Evolutionary conservation across 495 filamentous ascomycete species (phyloP).

Genomic region (Penicillium cinerascens): DNA sequence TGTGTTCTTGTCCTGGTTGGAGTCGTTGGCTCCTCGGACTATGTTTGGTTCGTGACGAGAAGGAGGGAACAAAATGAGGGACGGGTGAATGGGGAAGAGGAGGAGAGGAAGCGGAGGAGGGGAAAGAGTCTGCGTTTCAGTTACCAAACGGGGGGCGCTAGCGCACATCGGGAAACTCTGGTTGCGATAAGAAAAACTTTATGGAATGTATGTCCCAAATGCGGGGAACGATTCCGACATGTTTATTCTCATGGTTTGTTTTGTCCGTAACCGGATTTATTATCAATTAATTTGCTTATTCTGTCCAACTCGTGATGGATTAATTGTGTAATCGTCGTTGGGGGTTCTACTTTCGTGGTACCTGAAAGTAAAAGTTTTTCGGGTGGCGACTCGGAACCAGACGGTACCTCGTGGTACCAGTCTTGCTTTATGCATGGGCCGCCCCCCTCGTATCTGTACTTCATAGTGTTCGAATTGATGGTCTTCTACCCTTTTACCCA

Average conservation of each 20-base stretch:
- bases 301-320: background rate
- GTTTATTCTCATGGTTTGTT: background rate
- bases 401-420: background rate
- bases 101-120: background rate
- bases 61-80: background rate
- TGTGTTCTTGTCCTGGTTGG: background rate
- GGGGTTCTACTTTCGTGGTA: background rate
- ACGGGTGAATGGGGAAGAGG: background rate
- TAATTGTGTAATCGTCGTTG: background rate
- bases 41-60: background rate
- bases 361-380: background rate
- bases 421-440: background rate
- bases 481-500: no score
- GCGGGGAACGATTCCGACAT: background rate
- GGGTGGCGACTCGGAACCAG: slow-evolving; percentile 9
- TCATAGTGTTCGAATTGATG: no score
- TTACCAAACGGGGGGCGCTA: slow-evolving; percentile 5
- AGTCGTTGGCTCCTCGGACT: background rate
- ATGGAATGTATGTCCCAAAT: slow-evolving; percentile 3
- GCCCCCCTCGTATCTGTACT: no score
- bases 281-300: background rate
- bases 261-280: background rate
- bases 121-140: slow-evolving; percentile 10
- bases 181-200: background rate
- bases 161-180: background rate